A percentile compares a stretch with the other conserved stretches of the same genome.
These are phyloP conservation scores for Plasmodium billcollinsi DNA, from an alignment of 169 alveolate genomes.

Conservation along the genomic window DNA sequence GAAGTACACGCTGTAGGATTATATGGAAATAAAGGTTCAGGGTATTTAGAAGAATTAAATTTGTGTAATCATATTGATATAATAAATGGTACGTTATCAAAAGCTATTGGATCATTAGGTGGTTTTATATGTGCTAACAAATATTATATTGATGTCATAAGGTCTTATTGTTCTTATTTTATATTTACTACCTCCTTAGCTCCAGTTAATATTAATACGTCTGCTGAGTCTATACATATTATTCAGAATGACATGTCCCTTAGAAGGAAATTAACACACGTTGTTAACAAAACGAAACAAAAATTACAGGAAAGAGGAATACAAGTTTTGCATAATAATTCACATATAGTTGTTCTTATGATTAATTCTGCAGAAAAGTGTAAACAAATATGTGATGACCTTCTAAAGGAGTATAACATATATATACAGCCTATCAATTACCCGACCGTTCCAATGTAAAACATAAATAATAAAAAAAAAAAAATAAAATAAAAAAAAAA, in stretches of 20 bases:
- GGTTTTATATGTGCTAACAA: constrained; percentile 91
- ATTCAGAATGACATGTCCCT: constrained; percentile 46
- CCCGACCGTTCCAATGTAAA: constrained; percentile 90
- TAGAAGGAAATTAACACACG: constrained; percentile 81
- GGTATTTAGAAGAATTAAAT: constrained; percentile 87
- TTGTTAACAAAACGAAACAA: constrained; percentile 81
- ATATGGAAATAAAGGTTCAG: constrained; percentile 91
- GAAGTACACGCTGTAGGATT: constrained; percentile 95
- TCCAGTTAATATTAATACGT: constrained; percentile 89
- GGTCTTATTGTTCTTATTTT: constrained; percentile 90
- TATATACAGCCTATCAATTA: constrained; percentile 92
- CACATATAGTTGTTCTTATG: constrained; percentile 90
- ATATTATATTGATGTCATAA: constrained; percentile 85
- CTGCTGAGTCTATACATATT: constrained; percentile 85
- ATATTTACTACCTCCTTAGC: constrained; percentile 92
- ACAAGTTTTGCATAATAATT: constrained; percentile 83
- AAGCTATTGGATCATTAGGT: constrained; percentile 92
- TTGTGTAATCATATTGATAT: constrained; percentile 83
- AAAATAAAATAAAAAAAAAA: not conserved
- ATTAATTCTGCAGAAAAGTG: constrained; percentile 88
- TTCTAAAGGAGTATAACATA: constrained; percentile 83
- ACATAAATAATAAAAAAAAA: not conserved
- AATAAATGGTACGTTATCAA: constrained; percentile 92
- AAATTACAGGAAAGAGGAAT: constrained; percentile 80
- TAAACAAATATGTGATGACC: constrained; percentile 85